phyloP scores from a whole-genome alignment of 306 rosid species.

The Gillenia trifoliata region DNA sequence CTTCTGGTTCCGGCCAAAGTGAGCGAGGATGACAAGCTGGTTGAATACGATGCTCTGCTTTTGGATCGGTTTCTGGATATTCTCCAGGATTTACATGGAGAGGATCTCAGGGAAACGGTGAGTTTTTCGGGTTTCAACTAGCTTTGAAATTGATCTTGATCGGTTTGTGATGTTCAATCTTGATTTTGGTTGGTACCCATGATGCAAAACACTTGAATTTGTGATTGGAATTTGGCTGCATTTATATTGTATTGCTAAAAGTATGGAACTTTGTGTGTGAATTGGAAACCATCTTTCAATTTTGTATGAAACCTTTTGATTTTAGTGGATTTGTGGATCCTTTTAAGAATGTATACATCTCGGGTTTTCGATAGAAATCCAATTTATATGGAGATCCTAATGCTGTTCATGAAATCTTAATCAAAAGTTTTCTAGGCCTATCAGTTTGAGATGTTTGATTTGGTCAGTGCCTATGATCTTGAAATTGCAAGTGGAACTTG shows the following conservation, averaged over 20 bases:
- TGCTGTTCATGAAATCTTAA: background rate
- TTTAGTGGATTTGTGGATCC: slow-evolving; percentile 3
- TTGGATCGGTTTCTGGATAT: slow-evolving; percentile 97
- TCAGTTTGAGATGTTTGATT: background rate
- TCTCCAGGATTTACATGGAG: slow-evolving; percentile 98
- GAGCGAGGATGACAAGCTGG: slow-evolving; percentile 89
- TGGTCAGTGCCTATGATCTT: background rate
- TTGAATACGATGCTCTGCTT: slow-evolving; percentile 90
- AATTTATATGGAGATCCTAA: background rate
- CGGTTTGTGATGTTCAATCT: slow-evolving; percentile 3
- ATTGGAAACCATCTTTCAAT: background rate
- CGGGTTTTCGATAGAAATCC: background rate
- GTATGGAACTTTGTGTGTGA: slow-evolving; percentile 8
- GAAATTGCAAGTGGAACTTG: background rate
- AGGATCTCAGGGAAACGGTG: slow-evolving; percentile 90
- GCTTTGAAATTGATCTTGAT: slow-evolving; percentile 14
- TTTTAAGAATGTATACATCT: background rate
- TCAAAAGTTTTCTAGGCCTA: background rate
- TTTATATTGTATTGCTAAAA: slow-evolving; percentile 10
- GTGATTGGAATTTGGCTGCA: slow-evolving; percentile 6
- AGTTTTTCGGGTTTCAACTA: slow-evolving; percentile 21
- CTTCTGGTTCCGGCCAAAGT: slow-evolving; percentile 78
- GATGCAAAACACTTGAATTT: slow-evolving; percentile 7
- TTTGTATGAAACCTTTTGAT: background rate
- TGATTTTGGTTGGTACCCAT: slow-evolving; percentile 10